phyloP scores from a whole-genome alignment of 305 asterid species.

The Solanum chacoense region DNA sequence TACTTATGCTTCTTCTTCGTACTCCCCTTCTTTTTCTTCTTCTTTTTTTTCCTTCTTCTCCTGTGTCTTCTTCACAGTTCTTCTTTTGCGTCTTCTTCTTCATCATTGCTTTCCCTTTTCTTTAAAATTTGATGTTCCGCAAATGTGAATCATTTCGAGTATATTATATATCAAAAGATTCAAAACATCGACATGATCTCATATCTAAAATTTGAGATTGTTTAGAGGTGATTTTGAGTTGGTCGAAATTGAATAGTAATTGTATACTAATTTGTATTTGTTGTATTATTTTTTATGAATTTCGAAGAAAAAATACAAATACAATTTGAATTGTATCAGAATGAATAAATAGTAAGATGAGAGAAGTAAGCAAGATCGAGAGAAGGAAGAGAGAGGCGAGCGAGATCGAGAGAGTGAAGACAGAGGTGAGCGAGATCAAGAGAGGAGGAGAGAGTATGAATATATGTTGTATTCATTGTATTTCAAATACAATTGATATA shows the following conservation, averaged over 20 bases:
- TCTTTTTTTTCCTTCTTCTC: not conserved
- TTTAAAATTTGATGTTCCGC: not conserved
- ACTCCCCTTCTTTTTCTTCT: not conserved
- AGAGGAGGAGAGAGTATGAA: not conserved
- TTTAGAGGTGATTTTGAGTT: not conserved
- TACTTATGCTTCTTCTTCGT: not conserved
- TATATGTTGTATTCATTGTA: not conserved
- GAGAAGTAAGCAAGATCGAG: not conserved
- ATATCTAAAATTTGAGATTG: not conserved
- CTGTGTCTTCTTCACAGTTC: not conserved
- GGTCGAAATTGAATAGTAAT: not conserved
- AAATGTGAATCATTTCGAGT: not conserved
- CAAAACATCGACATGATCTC: not conserved
- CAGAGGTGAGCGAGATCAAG: not conserved
- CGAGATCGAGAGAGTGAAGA: not conserved
- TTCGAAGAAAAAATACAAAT: no score
- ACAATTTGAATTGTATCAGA: not conserved
- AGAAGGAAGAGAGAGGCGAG: not conserved
- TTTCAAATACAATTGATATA: not conserved
- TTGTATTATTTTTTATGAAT: no score
- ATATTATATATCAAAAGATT: no score
- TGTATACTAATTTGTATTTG: no score
- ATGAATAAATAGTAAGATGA: not conserved
- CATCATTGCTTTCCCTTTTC: not conserved
- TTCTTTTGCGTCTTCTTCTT: not conserved